Evolutionary conservation across 768 basidiomycete genomes (phyloP).

Genomic region (Tulasnella sp.): DNA sequence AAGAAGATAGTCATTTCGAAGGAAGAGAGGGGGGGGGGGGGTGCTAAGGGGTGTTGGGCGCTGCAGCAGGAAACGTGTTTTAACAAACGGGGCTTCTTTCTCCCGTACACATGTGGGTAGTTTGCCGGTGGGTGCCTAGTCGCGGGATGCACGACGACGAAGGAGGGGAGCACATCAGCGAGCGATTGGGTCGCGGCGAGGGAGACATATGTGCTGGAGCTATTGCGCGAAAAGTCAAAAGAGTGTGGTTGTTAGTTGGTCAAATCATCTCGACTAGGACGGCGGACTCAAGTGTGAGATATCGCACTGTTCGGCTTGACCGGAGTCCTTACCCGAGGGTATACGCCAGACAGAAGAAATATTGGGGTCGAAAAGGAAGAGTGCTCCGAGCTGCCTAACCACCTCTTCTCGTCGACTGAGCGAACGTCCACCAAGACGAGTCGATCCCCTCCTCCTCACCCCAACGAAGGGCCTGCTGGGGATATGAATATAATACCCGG

Average conservation of each 20-base stretch:
- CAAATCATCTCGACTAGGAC: background rate
- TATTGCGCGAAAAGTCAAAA: background rate
- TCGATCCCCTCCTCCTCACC: background rate
- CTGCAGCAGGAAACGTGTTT: constrained; percentile 1
- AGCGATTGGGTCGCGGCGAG: background rate
- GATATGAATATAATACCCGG: background rate
- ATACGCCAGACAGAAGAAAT: background rate
- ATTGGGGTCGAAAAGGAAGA: background rate
- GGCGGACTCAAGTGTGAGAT: constrained; percentile 9
- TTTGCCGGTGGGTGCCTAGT: background rate
- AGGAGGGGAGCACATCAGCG: background rate
- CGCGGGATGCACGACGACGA: background rate
- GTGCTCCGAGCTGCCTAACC: background rate
- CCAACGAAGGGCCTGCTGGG: background rate
- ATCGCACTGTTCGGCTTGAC: background rate
- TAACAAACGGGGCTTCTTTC: background rate
- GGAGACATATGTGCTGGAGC: background rate
- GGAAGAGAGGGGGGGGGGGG: background rate
- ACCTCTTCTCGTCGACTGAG: background rate
- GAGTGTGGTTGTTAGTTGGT: background rate
- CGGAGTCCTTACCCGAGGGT: constrained; percentile 1
- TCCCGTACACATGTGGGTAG: background rate
- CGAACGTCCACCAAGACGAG: background rate
- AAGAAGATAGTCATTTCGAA: background rate
- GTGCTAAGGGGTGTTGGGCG: background rate